Percentiles rank a stretch among this genome's conserved stretches.
Conservation (phyloP, 352 stramenopile genomes). For the Phytophthora crassamura region DNA sequence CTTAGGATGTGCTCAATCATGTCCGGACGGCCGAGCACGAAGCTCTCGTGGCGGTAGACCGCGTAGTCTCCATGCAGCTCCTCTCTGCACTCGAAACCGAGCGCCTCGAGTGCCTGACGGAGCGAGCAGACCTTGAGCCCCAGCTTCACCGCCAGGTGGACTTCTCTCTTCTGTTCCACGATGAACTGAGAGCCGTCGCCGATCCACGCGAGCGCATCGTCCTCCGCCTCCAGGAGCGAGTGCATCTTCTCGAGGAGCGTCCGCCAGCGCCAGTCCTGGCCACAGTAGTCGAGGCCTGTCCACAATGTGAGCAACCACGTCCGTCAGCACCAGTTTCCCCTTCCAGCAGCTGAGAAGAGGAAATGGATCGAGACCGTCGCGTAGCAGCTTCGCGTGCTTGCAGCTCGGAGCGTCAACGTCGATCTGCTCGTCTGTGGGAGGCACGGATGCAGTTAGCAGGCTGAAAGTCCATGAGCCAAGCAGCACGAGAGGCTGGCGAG, state of each 20-base stretch:
- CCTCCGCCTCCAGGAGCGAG: constrained; percentile 18
- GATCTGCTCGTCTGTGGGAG: constrained; percentile 2
- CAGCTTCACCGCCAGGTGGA: constrained; percentile 18
- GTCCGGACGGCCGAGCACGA: constrained; percentile 23
- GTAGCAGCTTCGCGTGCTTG: constrained; percentile 30
- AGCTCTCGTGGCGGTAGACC: constrained; percentile 33
- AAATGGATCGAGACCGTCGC: constrained; percentile 9
- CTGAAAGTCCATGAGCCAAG: constrained; percentile 2
- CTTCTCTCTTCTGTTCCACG: constrained; percentile 14
- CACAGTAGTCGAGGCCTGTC: constrained; percentile 9
- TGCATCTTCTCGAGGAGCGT: constrained; percentile 31
- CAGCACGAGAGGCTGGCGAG: constrained; percentile 36
- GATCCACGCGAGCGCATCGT: constrained; percentile 26
- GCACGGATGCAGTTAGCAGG: not conserved
- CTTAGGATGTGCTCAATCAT: constrained; percentile 26
- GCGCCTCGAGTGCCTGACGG: constrained; percentile 23
- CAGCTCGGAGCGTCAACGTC: not conserved
- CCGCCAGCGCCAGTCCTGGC: constrained; percentile 23
- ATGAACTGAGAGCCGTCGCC: constrained; percentile 27
- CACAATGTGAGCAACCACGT: not conserved
- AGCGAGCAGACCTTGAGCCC: constrained; percentile 31
- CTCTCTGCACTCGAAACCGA: constrained; percentile 33
- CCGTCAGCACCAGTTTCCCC: not conserved
- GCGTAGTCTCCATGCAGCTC: constrained; percentile 13
- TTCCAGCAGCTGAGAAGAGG: not conserved